Percentiles rank a stretch among this genome's conserved stretches.
Evolutionary conservation across 768 basidiomycete genomes (phyloP).

Genomic region (Suillus lakei): DNA sequence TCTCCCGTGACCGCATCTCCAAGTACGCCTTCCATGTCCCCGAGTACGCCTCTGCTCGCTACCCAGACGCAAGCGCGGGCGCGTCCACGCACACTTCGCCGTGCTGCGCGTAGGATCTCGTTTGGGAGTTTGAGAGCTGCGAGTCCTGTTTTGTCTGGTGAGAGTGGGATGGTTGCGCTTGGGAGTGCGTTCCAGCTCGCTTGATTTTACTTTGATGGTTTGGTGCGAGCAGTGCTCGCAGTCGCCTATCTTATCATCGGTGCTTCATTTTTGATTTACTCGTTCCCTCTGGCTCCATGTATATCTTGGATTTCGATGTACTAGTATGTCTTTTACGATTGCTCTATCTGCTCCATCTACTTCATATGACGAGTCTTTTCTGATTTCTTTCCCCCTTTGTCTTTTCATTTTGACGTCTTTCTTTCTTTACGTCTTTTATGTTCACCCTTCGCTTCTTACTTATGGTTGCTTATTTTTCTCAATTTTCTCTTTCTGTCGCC

Average conservation of each 20-base stretch:
- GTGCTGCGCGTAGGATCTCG: constrained; percentile 61
- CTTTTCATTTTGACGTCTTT: not conserved
- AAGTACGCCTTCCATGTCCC: constrained; percentile 11
- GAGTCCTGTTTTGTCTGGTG: constrained; percentile 40
- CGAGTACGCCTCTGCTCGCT: constrained; percentile 13
- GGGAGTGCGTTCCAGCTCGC: constrained; percentile 78
- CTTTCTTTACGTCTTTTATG: not conserved
- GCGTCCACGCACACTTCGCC: constrained; percentile 34
- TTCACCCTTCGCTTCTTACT: not conserved
- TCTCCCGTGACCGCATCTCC: constrained; percentile 17
- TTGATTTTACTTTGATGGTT: constrained; percentile 29
- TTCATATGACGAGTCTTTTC: constrained; percentile 1
- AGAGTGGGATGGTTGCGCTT: constrained; percentile 45
- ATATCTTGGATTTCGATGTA: constrained; percentile 9
- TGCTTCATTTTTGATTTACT: constrained; percentile 6
- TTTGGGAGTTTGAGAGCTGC: constrained; percentile 57
- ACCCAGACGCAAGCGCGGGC: not conserved
- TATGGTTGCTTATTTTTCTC: constrained; percentile 8
- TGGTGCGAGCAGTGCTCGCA: not conserved
- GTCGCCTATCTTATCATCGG: not conserved
- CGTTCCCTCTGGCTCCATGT: not conserved
- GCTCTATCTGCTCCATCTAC: not conserved
- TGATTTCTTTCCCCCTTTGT: not conserved
- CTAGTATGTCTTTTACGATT: constrained; percentile 4
- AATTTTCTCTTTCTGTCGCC: not conserved